A percentile compares a stretch with the other conserved stretches of the same genome.
Conservation (phyloP, 441 rosid genomes). For the Gossypium laxum region DNA sequence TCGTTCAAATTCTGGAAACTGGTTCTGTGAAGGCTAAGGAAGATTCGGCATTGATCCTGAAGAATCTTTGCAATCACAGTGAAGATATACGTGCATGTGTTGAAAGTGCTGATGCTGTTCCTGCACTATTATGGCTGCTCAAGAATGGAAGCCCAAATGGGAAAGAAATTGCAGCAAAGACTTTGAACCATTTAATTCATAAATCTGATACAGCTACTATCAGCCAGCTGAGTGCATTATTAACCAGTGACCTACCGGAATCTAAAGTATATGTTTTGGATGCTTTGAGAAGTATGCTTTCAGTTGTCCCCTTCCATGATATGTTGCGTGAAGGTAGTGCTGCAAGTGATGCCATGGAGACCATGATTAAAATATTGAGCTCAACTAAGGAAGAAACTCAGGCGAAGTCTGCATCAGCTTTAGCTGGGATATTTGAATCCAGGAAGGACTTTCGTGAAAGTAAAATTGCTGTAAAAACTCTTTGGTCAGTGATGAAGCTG, state of each 20-base stretch:
- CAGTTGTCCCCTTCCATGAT: constrained; percentile 70
- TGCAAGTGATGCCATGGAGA: constrained; percentile 94
- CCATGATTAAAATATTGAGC: constrained; percentile 76
- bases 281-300: constrained; percentile 90
- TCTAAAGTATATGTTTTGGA: constrained; percentile 90
- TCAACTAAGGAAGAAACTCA: constrained; percentile 92
- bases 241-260: constrained; percentile 94
- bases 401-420: constrained; percentile 87
- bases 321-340: constrained; percentile 89
- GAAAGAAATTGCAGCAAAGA: constrained; percentile 96
- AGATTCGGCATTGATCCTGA: constrained; percentile 90
- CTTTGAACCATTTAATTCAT: constrained; percentile 87
- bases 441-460: constrained; percentile 95
- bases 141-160: constrained; percentile 96
- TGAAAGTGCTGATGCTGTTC: constrained; percentile 99
- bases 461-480: constrained; percentile 69
- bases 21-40: constrained; percentile 98
- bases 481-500: constrained; percentile 64
- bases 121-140: constrained; percentile 94
- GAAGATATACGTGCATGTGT: constrained; percentile 99
- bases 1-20: constrained; percentile 93
- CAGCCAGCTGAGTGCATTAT: constrained; percentile 89
- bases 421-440: constrained; percentile 72
- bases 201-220: constrained; percentile 96
- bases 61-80: constrained; percentile 97